These are phyloP conservation scores for Chaetomium olivaceum DNA, from an alignment of 2,329 filamentous ascomycete genomes.

Conservation along the genomic window DNA sequence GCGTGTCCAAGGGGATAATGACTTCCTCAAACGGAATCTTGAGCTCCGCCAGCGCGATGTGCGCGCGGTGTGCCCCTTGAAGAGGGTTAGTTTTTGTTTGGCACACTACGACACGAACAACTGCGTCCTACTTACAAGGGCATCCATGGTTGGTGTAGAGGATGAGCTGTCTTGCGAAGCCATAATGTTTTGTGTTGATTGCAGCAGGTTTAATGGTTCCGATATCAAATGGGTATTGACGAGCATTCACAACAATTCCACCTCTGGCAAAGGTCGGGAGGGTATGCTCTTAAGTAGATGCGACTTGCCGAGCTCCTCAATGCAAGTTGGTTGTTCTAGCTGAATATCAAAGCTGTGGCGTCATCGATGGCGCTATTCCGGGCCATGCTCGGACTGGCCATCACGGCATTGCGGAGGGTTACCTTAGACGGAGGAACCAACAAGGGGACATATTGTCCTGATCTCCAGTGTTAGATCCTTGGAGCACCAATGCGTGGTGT, in stretches of 20 bases:
- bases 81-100: not conserved
- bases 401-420: not conserved
- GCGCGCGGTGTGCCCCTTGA: slow-evolving; percentile 68
- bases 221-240: not conserved
- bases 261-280: not conserved
- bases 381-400: not conserved
- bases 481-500: not conserved
- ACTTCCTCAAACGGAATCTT: slow-evolving; percentile 67
- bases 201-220: not conserved
- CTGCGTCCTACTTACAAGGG: slow-evolving; percentile 52
- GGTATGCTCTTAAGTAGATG: not conserved
- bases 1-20: slow-evolving; percentile 68
- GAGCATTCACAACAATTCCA: not conserved
- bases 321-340: not conserved
- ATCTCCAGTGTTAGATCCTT: no score
- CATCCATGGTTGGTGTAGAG: slow-evolving; percentile 71
- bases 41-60: slow-evolving; percentile 69
- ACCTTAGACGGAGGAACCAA: not conserved
- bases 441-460: not conserved
- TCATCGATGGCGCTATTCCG: slow-evolving; percentile 33
- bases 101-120: not conserved
- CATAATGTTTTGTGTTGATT: slow-evolving; percentile 29
- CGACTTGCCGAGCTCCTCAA: no score
- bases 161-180: slow-evolving; percentile 50
- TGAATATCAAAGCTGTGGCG: slow-evolving; percentile 24